Percentiles rank a stretch among this genome's conserved stretches.
These are phyloP conservation scores for Tulasnella sp. DNA, from an alignment of 768 basidiomycete species.

Conservation along the genomic window DNA sequence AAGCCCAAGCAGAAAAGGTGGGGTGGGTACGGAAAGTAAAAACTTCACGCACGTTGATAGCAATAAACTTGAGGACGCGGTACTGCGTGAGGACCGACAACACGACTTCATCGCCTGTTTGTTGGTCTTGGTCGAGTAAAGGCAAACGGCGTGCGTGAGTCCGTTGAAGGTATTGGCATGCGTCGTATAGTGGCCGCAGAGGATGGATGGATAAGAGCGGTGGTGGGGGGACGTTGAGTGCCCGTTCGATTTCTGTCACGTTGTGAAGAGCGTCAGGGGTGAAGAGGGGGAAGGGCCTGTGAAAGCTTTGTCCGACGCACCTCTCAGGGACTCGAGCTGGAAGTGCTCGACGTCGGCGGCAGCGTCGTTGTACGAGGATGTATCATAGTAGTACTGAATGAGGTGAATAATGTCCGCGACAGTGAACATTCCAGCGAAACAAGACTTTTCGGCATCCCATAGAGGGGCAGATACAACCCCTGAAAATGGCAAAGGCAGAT, in stretches of 20 bases:
- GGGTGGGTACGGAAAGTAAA: neutral
- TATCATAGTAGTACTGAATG: conserved; percentile 94
- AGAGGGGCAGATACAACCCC: conserved; percentile 97
- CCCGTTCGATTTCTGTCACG: conserved; percentile 78
- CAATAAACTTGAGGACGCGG: conserved; percentile 94
- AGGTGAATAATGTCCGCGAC: conserved; percentile 99
- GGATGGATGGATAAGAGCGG: conserved; percentile 87
- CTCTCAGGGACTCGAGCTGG: conserved; percentile 78
- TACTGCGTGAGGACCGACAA: conserved; percentile 96
- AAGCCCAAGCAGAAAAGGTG: conserved; percentile 2
- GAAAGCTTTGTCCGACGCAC: conserved; percentile 38
- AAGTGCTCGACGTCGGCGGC: conserved; percentile 89
- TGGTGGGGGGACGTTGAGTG: conserved; percentile 84
- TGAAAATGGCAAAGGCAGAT: conserved; percentile 29
- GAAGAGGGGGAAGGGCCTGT: neutral
- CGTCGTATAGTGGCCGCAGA: conserved; percentile 77
- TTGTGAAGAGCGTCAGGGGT: neutral
- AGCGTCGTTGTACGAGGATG: conserved; percentile 73
- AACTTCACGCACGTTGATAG: conserved; percentile 73
- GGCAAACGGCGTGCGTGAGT: conserved; percentile 94
- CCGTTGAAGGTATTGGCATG: conserved; percentile 80
- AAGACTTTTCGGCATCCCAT: conserved; percentile 92
- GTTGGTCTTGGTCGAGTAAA: conserved; percentile 84
- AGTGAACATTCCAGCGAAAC: conserved; percentile 97
- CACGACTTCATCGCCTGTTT: conserved; percentile 92